Evolutionary conservation across 495 filamentous ascomycete genomes (phyloP), one percentile per base, ranked within the genome.

Genomic region (Aspergillus taichungensis): DNA sequence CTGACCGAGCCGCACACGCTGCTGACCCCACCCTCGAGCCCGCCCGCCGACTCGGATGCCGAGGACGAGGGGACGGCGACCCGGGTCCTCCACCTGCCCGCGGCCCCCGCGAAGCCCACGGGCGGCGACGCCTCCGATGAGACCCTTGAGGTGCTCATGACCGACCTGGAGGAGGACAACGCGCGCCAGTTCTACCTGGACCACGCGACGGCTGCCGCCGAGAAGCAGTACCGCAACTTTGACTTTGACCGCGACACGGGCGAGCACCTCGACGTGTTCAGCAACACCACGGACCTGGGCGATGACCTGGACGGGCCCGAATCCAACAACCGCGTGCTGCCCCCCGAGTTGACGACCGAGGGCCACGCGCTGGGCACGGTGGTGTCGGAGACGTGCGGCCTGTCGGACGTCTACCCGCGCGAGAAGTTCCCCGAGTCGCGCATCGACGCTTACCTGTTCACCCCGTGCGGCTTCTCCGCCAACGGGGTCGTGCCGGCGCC

Each of bases 91-190:
- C 73, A 73, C 13, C 52, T 79, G 38, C 75, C 76, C 0, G 49
- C 60, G 6, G 47, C 46, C 0, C 40, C 54, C 30, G 45, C 42
- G 6, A 62, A 71, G 29, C 60, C 66, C 34, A 66, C 68, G n/a
- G 59, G 61, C 11, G 55, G 66, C 30, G 64, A 72, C 36, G 69
- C 69, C 36, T 59, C 72, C 43, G 94, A 99, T 60, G 94, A 99
- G 74, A 99, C 94, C 13, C 67, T 99, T 28, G 94, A 99, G 74
- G 79, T 99, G 43, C 71, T 99, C 55, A 99, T 99, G 94, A 99
- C 92, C 43, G 94, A 99, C 60, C 72, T 99, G 46, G 92, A 97
- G 44, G 80, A 80, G 56, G 78, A 87, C 62, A 91, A 90, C 68
- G 88, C 94, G 34, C 88, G 90, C 71, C 88, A 97, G 63, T 99